Conservation (phyloP, 768 basidiomycete genomes). For the Hygrophorus russula region DNA sequence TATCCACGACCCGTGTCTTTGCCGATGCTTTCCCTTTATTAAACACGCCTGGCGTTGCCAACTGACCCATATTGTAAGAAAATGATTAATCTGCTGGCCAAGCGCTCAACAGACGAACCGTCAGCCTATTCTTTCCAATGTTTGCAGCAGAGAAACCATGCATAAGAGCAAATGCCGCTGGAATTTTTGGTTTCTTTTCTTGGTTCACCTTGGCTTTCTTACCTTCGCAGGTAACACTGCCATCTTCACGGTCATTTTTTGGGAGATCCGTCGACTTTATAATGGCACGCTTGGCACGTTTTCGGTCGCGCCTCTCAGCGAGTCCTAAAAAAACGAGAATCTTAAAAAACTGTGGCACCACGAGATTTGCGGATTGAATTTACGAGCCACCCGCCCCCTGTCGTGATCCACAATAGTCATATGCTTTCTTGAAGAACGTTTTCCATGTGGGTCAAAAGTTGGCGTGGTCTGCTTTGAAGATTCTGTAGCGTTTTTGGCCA, state of each 20-base stretch:
- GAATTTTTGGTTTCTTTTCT: conserved; percentile 22
- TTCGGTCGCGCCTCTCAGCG: conserved; percentile 52
- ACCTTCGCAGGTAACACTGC: conserved; percentile 8
- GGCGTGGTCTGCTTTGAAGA: too few species aligned
- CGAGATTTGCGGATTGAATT: conserved; percentile 8
- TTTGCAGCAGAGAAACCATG: conserved; percentile 56
- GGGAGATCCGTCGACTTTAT: conserved; percentile 22
- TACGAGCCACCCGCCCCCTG: conserved; percentile 24
- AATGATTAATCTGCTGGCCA: not conserved
- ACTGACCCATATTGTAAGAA: conserved; percentile 29
- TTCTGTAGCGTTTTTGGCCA: too few species aligned
- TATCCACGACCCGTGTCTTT: conserved; percentile 19
- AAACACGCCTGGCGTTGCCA: conserved; percentile 42
- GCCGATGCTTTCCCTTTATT: conserved; percentile 54
- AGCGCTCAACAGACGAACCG: conserved; percentile 23
- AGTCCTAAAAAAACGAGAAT: conserved; percentile 35
- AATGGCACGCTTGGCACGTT: conserved; percentile 46
- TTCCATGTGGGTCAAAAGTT: too few species aligned
- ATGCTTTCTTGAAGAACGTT: too few species aligned
- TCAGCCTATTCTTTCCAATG: conserved; percentile 50
- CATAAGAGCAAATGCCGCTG: conserved; percentile 51
- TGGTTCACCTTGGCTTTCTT: conserved; percentile 15
- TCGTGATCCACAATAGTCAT: not conserved
- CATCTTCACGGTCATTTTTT: conserved; percentile 10
- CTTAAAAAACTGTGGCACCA: not conserved